Base-by-base conservation (phyloP, 164 flowering plant genomes). In the Annona cherimola region DNA sequence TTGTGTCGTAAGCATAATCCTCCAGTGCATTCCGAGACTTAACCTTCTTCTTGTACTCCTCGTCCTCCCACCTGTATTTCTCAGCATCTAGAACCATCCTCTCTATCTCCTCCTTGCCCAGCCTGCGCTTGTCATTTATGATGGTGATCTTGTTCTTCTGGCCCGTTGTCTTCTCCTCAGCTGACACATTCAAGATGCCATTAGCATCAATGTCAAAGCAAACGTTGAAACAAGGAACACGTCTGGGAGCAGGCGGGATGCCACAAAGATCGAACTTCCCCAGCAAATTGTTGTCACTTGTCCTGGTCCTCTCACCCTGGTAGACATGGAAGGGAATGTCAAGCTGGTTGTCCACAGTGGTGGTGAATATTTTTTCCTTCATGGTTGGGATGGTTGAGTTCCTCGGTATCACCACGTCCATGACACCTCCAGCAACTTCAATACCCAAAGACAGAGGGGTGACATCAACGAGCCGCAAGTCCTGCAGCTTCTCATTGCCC, bases 61-160 rank as follows among this genome's bases (percentile, higher is more conserved):
- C 91, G 40, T 87, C 91, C 73, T 87, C 91, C 0, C 89, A 80
- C 76, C 84, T 88, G 85, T 88, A 88, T 78, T 88, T 88, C 81
- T 86, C 89, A 0, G 92, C 89, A 40, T 88, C 92, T 72, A 85
- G 88, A 4, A 87, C 90, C 88, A 87, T 83, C 77, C 83, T 84
- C 83, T 87, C 91, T 54, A 87, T 87, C 50, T 87, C 90, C 44
- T 87, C 90, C n/a, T n/a, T n/a, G n/a, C n/a, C n/a, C n/a, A n/a
- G n/a, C n/a, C n/a, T n/a, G n/a, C n/a, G n/a, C n/a, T 85, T 87
- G 79, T 87, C 90, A 35, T 87, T 87, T 71, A 86, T 86, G 61
- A 88, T 86, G 64, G 89, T 88, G 66, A 88, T 88, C 82, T 86
- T 88, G 86, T 88, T 88, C 86, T 88, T 88, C 82, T 86, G 89